Conservation (phyloP, 176 grass and related monocot species). For the Ananas comosus region DNA sequence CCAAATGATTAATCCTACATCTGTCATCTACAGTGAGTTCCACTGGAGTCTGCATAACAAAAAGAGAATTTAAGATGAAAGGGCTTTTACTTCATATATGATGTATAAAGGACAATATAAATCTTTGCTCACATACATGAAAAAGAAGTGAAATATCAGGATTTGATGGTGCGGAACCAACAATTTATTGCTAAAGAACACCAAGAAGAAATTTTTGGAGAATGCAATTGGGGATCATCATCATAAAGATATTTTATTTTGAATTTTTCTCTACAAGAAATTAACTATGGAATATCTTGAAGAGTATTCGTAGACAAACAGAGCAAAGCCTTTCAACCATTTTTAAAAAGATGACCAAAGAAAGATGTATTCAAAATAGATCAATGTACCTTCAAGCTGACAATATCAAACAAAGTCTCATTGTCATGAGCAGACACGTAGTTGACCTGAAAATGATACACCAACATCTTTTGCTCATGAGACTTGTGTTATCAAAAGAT, state of each 20-base stretch:
- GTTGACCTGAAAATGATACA: slow-evolving; percentile 58
- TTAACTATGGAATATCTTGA: no score
- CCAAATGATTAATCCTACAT: slow-evolving; percentile 75
- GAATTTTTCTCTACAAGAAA: no score
- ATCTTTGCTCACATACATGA: background rate
- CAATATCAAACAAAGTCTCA: slow-evolving; percentile 83
- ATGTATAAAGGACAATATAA: background rate
- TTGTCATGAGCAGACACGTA: slow-evolving; percentile 98
- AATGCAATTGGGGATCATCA: no score
- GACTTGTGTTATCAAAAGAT: background rate
- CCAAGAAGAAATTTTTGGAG: no score
- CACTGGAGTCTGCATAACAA: slow-evolving; percentile 53
- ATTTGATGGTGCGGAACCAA: no score
- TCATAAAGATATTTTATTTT: no score
- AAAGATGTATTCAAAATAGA: background rate
- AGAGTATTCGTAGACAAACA: background rate
- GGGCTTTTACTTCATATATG: background rate
- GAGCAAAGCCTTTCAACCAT: background rate
- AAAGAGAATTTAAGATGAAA: background rate
- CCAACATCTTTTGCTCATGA: background rate
- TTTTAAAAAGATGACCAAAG: background rate
- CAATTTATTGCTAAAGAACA: no score
- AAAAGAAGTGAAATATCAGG: no score
- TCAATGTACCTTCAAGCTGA: slow-evolving; percentile 75
- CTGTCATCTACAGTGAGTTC: slow-evolving; percentile 55